A percentile compares a stretch with the other conserved stretches of the same genome.
phyloP scores from a whole-genome alignment of 2,329 filamentous ascomycete species.

The Verticillium klebahnii region DNA sequence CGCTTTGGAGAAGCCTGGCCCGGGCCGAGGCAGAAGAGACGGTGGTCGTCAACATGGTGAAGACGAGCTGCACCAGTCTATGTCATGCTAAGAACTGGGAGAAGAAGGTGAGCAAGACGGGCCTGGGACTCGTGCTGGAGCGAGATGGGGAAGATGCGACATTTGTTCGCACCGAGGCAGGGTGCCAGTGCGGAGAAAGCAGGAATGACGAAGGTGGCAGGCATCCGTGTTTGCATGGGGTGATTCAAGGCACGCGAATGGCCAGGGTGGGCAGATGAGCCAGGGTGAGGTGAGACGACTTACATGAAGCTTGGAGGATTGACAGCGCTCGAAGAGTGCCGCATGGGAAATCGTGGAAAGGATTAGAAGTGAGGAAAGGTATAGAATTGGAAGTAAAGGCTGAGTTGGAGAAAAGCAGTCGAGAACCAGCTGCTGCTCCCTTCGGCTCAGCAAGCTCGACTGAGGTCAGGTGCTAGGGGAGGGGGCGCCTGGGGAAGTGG shows the following conservation, averaged over 20 bases:
- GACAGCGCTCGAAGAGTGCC: background rate
- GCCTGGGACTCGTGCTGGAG: background rate
- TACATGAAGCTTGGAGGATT: background rate
- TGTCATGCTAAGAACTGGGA: background rate
- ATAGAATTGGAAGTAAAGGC: background rate
- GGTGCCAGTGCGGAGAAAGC: background rate
- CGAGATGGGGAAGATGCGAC: background rate
- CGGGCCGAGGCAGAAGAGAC: constrained; percentile 20
- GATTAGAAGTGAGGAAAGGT: background rate
- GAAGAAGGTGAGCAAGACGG: background rate
- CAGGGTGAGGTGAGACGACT: background rate
- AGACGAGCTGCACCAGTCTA: background rate
- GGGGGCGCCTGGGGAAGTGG: background rate
- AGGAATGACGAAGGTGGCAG: constrained; percentile 5
- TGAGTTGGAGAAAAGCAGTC: no score
- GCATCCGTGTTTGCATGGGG: background rate
- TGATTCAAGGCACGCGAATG: background rate
- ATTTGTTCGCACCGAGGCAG: background rate
- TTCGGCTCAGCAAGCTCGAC: background rate
- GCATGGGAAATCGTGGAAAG: background rate
- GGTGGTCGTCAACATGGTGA: constrained; percentile 4
- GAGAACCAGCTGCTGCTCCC: background rate
- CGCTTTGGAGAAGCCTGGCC: constrained; percentile 19
- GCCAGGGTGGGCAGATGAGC: background rate
- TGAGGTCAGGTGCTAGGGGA: background rate